Conservation (phyloP, 192 early-diverging fungal genomes). For the Borealophlyctis nickersoniae region DNA sequence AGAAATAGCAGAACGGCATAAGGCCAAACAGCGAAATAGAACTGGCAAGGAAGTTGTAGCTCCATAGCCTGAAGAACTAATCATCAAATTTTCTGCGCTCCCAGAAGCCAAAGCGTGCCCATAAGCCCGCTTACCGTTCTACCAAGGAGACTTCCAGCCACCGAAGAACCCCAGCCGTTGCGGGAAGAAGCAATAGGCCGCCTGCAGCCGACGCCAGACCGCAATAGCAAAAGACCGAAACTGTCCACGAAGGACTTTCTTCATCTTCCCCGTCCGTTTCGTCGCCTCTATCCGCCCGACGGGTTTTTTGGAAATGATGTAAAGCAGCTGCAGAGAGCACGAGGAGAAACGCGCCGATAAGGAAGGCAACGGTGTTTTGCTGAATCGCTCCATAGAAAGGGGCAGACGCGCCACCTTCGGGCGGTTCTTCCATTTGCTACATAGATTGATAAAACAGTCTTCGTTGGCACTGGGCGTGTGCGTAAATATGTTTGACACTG, state of each 20-base stretch:
- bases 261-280: constrained; percentile 19
- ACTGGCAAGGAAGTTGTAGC: constrained; percentile 13
- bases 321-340: constrained; percentile 1
- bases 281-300: neutral
- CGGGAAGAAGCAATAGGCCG: constrained; percentile 8
- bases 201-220: constrained; percentile 12
- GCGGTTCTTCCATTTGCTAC: constrained; percentile 12
- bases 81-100: neutral
- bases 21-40: constrained; percentile 23
- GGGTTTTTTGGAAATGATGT: neutral
- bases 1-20: constrained; percentile 28
- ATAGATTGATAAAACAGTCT: too few relatives aligned
- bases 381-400: constrained; percentile 20
- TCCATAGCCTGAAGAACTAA: constrained; percentile 21
- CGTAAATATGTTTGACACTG: too few relatives aligned
- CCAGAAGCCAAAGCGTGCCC: neutral
- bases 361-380: constrained; percentile 22
- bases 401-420: constrained; percentile 5
- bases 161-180: constrained; percentile 2
- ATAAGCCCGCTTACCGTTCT: constrained; percentile 13
- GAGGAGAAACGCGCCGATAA: neutral
- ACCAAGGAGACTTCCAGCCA: constrained; percentile 2
- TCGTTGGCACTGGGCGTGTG: too few relatives aligned
- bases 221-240: constrained; percentile 17
- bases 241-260: neutral